Base-by-base conservation (phyloP, 257 asterid genomes). In the Osmanthus fragrans region DNA sequence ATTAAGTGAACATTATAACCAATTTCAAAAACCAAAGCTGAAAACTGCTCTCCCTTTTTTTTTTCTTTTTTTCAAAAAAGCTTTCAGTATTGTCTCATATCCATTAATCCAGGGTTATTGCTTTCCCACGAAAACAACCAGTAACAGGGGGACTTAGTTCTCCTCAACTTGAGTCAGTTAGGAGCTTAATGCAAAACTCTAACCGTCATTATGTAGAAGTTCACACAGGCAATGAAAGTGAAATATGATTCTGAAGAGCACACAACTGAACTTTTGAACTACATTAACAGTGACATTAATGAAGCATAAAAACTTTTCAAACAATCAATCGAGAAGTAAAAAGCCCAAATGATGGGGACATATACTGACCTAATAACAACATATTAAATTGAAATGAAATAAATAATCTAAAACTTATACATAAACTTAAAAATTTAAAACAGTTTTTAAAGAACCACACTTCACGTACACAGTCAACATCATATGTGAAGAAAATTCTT, bases 381-480 rank as follows among this genome's bases (percentile, higher is more conserved):
- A 63, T 11, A 10, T 3, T 19, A 27, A 27, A 63, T 63, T 16
- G 1, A 11, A 63, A 63, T 27, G 7, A 63, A 63, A 63, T 7
- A 25, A 21, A 21, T 10, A 21, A 56, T 56, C 18, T 63, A 60
- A 63, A 63, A 63, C n/a, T 8, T 21, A 21, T 58, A 58, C 66
- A 58, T 9, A 21, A 23, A n/a, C 29, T 58, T 58, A 1, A 58
- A 21, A 27, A 27, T 23, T 63, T 8, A 27, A 19, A 2, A 76
- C 23, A 30, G 4, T 42, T n/a, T n/a, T n/a, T 29, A 66, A 32
- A 34, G 73, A 65, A 54, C 74, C 70, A 84, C 76, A 81, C 29
- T 74, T 82, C 47, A 79, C 94, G 30, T 93, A 95, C 99, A 78
- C 93, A 80, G 78, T 96, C 97, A 77, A 84, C 87, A 77, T 96